Base-by-base conservation (phyloP, 2,329 filamentous ascomycete genomes). In the Claviceps fusiformis region DNA sequence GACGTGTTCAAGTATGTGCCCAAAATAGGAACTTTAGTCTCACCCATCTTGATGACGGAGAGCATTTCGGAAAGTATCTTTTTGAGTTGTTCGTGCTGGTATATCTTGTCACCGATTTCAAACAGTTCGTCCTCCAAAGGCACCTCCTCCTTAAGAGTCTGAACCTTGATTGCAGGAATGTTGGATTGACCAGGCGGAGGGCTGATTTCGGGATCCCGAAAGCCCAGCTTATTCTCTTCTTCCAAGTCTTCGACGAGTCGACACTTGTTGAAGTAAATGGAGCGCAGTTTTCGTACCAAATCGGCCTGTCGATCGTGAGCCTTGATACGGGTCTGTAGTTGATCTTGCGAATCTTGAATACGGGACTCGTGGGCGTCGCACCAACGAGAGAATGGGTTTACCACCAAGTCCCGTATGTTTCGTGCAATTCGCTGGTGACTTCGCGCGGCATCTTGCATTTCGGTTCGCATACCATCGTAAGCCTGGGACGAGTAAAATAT, bases 221-320 rank as follows among this genome's bases (percentile, higher is more conserved):
- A 98, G 44, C 91, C 93, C 55, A 98, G 80, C 72, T 98, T 97
- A 70, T 96, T 95, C 75, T 98, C 95, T 71, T 98, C 93, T 69
- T 98, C 93, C 58, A 97, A 74, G 67, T 98, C 93, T 68, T 98
- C 95, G 7, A 97, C 86, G 59, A 96, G 76, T 52, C 95, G 86
- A 69, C 93, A 98, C 73, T 97, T 98, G 77, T 97, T 98, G 79
- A 97, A 97, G 73, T 98, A 98, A 63, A 89, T 87, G 70, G 88
- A 95, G 60, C 93, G 84, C 63, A 96, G 81, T 73, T 97, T 97
- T 77, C 90, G 89, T 58, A 95, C 89, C 24, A 80, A 71, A 59
- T 98, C 93, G 56, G 87, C 86, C 70, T 98, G 95, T 62, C 87
- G 88, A 67, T 95, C 89, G 70, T 97, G 90, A 58, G 87, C 81